Conservation (phyloP, 805 yeast genomes). For the Candida nanaspora region DNA sequence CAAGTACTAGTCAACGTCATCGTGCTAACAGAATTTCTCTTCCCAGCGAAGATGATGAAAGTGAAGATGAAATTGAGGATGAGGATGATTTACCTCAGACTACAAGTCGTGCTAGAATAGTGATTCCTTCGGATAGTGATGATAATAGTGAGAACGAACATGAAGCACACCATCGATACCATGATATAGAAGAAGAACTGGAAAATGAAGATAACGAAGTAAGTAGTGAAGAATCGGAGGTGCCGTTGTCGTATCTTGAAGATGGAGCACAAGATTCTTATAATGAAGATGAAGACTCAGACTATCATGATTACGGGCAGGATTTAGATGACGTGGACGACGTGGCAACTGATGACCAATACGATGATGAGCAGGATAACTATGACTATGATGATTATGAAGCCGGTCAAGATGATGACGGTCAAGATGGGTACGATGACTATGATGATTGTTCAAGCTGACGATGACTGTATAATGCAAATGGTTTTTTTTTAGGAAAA, state of each 20-base stretch:
- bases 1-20: neutral
- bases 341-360: neutral
- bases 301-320: too few species aligned
- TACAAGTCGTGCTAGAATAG: neutral
- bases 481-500: too few species aligned
- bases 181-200: too few species aligned
- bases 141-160: too few species aligned
- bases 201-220: too few species aligned
- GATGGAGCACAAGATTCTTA: too few species aligned
- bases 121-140: neutral
- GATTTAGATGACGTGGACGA: neutral
- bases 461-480: too few species aligned
- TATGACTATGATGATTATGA: neutral
- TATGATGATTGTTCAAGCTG: too few species aligned
- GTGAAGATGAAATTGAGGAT: constrained; percentile 47
- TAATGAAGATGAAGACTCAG: too few species aligned
- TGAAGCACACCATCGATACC: too few species aligned
- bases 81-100: too few species aligned
- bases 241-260: neutral
- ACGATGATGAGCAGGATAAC: neutral
- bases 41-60: neutral
- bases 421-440: too few species aligned
- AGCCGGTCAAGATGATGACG: neutral
- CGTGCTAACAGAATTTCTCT: neutral
- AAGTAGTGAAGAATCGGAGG: neutral